phyloP scores from a whole-genome alignment of 129 eudicot genomes.

The Chrysanthemum lavandulifolium region DNA sequence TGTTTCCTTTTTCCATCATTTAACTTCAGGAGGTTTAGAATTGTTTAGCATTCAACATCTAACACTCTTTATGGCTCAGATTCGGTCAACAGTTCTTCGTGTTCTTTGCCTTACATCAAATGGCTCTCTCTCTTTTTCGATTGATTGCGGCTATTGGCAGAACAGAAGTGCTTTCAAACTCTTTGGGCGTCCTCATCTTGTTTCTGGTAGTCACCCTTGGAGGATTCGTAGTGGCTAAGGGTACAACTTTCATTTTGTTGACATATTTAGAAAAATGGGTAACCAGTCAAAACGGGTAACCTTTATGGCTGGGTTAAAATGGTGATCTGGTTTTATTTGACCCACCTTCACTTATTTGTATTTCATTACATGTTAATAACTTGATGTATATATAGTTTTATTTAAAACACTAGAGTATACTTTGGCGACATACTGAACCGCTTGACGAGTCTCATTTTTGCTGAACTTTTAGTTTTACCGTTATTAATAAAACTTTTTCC shows the following conservation, averaged over 20 bases:
- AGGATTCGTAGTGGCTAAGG: slow-evolving; percentile 39
- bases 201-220: slow-evolving; percentile 36
- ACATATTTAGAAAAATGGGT: not conserved
- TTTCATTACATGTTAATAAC: too few species aligned
- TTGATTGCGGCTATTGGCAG: slow-evolving; percentile 37
- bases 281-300: not conserved
- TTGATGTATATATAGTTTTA: too few species aligned
- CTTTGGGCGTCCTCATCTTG: slow-evolving; percentile 34
- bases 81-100: slow-evolving; percentile 33
- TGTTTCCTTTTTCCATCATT: too few species aligned
- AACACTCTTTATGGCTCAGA: slow-evolving; percentile 21
- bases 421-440: not conserved
- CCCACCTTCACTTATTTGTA: too few species aligned
- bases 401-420: not conserved
- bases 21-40: not conserved
- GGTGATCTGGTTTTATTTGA: too few species aligned
- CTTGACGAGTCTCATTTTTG: too few species aligned
- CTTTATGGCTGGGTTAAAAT: not conserved
- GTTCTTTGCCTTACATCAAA: slow-evolving; percentile 39
- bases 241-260: slow-evolving; percentile 4
- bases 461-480: not conserved
- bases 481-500: not conserved
- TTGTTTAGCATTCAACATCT: slow-evolving; percentile 1
- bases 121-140: slow-evolving; percentile 40
- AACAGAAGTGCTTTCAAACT: slow-evolving; percentile 35